A percentile compares a stretch with the other conserved stretches of the same genome.
Conservation (phyloP, 1,284 basidiomycete species). For the Sphaerobolus stellatus region DNA sequence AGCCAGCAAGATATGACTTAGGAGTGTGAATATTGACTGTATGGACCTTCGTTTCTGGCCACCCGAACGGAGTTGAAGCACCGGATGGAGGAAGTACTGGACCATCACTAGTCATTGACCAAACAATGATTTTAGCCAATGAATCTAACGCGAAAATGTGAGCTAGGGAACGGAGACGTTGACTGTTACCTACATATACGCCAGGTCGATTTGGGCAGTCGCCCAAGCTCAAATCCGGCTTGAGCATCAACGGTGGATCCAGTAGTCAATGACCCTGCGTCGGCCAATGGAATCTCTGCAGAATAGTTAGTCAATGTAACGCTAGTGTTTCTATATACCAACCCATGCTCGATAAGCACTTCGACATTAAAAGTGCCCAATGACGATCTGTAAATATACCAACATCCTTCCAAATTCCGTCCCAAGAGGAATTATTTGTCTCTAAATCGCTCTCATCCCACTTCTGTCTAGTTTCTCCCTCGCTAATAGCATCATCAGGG, state of each 20-base stretch:
- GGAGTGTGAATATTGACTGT: conserved; percentile 20
- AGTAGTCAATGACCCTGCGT: conserved; percentile 68
- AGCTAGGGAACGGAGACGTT: neutral
- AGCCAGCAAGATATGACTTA: conserved; percentile 75
- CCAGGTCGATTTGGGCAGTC: conserved; percentile 67
- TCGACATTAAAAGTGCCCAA: conserved; percentile 89
- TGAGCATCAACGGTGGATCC: conserved; percentile 67
- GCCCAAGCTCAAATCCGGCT: conserved; percentile 63
- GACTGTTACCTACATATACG: conserved; percentile 53
- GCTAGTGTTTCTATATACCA: conserved; percentile 32
- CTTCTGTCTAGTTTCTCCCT: conserved; percentile 59
- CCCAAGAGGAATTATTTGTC: conserved; percentile 51
- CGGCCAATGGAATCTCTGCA: conserved; percentile 68
- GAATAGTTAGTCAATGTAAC: conserved; percentile 11
- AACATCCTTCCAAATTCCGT: conserved; percentile 75
- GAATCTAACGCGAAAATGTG: conserved; percentile 50
- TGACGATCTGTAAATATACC: conserved; percentile 87
- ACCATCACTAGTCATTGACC: conserved; percentile 83
- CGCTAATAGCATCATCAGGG: conserved; percentile 68
- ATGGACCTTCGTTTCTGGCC: conserved; percentile 21
- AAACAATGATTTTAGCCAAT: conserved; percentile 84
- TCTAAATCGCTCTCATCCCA: conserved; percentile 51
- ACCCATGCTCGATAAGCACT: conserved; percentile 87
- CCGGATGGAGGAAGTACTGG: conserved; percentile 36
- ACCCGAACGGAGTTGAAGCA: conserved; percentile 46